These are phyloP conservation scores for Penicillium malachiteum DNA, from an alignment of 495 filamentous ascomycete species.

Conservation along the genomic window DNA sequence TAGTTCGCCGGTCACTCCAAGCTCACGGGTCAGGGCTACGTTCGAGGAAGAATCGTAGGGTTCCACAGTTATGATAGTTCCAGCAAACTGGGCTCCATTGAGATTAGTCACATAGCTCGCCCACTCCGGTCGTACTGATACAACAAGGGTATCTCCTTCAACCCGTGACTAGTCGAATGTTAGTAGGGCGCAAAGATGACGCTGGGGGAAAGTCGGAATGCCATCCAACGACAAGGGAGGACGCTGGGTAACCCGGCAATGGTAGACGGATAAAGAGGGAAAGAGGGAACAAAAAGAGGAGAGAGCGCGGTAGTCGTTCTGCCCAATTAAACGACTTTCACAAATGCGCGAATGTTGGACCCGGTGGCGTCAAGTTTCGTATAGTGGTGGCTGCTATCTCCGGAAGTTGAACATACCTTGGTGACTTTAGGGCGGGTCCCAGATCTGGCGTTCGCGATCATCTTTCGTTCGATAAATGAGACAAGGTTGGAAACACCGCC, in stretches of 20 bases:
- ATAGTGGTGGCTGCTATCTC: constrained; percentile 47
- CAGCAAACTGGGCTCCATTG: constrained; percentile 65
- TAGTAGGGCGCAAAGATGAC: constrained; percentile 63
- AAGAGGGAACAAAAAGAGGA: constrained; percentile 35
- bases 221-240: constrained; percentile 20
- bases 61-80: constrained; percentile 56
- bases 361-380: constrained; percentile 51
- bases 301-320: constrained; percentile 52
- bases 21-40: constrained; percentile 21
- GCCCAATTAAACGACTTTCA: not conserved
- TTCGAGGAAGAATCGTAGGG: constrained; percentile 28
- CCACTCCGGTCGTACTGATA: constrained; percentile 63
- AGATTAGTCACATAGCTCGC: constrained; percentile 59
- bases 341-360: constrained; percentile 31
- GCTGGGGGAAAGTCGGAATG: constrained; percentile 45
- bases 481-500: constrained; percentile 70
- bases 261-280: constrained; percentile 1
- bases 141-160: constrained; percentile 67
- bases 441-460: constrained; percentile 59
- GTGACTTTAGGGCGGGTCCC: constrained; percentile 63
- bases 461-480: constrained; percentile 70
- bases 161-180: constrained; percentile 67
- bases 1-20: constrained; percentile 21
- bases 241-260: too few species aligned
- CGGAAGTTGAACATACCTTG: constrained; percentile 69